These are phyloP conservation scores for Vitis hybrid DNA, from an alignment of 177 flowering plant species.

Conservation along the genomic window DNA sequence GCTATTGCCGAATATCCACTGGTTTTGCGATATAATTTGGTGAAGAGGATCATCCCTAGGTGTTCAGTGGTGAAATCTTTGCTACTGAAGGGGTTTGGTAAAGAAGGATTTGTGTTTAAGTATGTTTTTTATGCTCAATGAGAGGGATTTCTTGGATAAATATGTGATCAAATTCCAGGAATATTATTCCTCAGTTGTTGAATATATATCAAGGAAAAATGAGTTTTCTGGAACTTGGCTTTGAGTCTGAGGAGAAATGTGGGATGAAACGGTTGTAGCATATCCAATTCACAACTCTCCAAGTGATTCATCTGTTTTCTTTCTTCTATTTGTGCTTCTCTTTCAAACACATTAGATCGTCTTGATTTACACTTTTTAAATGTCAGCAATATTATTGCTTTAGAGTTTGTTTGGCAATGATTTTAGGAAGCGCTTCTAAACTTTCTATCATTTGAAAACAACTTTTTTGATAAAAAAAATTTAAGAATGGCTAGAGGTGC, in stretches of 20 bases:
- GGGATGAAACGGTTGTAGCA: neutral
- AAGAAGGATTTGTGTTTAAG: neutral
- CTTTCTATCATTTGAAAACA: no score
- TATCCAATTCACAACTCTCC: no score
- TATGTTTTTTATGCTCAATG: neutral
- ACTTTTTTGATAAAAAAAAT: no score
- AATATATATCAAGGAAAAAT: neutral
- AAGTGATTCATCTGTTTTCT: no score
- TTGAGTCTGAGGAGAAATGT: neutral
- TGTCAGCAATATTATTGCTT: no score
- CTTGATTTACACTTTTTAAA: no score
- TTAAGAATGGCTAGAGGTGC: no score
- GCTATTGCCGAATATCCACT: no score
- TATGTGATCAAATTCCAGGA: slow-evolving; percentile 2
- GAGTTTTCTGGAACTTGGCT: neutral
- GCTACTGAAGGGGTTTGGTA: neutral
- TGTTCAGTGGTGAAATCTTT: neutral
- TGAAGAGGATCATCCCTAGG: slow-evolving; percentile 7
- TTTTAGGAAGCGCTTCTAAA: no score
- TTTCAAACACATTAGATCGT: no score
- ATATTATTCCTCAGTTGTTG: slow-evolving; percentile 1
- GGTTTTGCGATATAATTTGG: neutral
- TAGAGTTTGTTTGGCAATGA: no score
- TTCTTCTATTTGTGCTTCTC: no score
- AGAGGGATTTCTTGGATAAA: neutral